phyloP scores from a whole-genome alignment of 179 eudicot species.

The Silene coronaria region DNA sequence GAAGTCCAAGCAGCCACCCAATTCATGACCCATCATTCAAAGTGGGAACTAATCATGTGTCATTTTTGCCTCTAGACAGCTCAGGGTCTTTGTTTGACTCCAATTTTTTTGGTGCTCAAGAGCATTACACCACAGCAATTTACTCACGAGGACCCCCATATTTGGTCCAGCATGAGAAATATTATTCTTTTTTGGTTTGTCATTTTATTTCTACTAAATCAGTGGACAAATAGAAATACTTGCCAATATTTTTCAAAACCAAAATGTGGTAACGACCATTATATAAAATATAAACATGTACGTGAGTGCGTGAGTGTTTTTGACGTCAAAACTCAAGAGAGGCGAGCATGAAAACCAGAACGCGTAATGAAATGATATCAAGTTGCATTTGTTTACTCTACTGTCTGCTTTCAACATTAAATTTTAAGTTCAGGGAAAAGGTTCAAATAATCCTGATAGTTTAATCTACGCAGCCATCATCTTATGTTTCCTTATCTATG shows the following conservation, averaged over 20 bases:
- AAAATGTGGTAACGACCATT: background rate
- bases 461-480: background rate
- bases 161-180: constrained; percentile 13
- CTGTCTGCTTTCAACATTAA: background rate
- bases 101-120: background rate
- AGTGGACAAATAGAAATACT: background rate
- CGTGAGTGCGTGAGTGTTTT: background rate
- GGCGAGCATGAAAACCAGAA: background rate
- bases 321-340: background rate
- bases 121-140: background rate
- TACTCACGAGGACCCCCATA: background rate
- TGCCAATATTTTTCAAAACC: background rate
- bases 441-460: no score
- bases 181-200: constrained; percentile 8
- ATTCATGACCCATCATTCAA: constrained; percentile 9
- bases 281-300: background rate
- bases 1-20: constrained; percentile 35
- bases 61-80: background rate
- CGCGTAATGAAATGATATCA: background rate
- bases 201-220: background rate
- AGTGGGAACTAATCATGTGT: background rate
- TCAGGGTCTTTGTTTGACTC: background rate
- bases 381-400: background rate
- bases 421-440: no score
- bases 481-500: background rate